Percentiles rank a stretch among this genome's conserved stretches.
These are phyloP conservation scores for Trametes hirsuta DNA, from an alignment of 1,284 basidiomycete species.

Conservation along the genomic window DNA sequence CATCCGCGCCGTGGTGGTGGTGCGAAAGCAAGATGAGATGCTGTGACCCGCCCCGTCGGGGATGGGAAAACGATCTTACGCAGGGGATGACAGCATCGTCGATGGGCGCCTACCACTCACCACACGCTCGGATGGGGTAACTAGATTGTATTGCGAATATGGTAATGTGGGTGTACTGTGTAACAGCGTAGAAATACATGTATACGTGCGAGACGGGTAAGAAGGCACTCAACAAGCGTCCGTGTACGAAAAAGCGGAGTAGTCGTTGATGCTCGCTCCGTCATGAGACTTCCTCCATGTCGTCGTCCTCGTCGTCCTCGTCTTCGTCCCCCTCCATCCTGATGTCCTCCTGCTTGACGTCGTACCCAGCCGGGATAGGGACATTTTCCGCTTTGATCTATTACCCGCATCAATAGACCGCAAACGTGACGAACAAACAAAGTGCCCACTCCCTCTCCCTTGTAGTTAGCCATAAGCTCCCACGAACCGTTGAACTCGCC, in stretches of 20 bases:
- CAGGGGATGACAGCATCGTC: background rate
- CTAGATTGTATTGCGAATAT: background rate
- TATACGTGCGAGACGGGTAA: background rate
- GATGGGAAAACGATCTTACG: background rate
- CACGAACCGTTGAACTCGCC: conserved; percentile 76
- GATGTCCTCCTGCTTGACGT: conserved; percentile 33
- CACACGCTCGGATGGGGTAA: background rate
- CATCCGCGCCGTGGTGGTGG: conserved; percentile 8
- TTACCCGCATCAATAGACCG: background rate
- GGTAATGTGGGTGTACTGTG: conserved; percentile 5
- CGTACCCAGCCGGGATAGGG: conserved; percentile 39
- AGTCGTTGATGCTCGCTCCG: background rate
- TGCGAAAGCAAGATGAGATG: background rate
- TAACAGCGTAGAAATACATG: conserved; percentile 15
- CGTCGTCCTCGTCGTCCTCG: conserved; percentile 47
- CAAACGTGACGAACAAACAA: conserved; percentile 2
- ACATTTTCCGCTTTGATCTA: conserved; percentile 64
- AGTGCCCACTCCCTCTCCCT: conserved; percentile 56
- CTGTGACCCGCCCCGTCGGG: background rate
- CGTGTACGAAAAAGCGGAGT: conserved; percentile 1
- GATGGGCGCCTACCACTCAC: background rate
- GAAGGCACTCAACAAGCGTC: conserved; percentile 9
- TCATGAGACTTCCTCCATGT: conserved; percentile 49
- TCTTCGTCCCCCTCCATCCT: conserved; percentile 43
- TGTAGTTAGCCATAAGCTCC: conserved; percentile 71